Evolutionary conservation across 345 rosid genomes (phyloP).

Genomic region (Lepidium sativum): DNA sequence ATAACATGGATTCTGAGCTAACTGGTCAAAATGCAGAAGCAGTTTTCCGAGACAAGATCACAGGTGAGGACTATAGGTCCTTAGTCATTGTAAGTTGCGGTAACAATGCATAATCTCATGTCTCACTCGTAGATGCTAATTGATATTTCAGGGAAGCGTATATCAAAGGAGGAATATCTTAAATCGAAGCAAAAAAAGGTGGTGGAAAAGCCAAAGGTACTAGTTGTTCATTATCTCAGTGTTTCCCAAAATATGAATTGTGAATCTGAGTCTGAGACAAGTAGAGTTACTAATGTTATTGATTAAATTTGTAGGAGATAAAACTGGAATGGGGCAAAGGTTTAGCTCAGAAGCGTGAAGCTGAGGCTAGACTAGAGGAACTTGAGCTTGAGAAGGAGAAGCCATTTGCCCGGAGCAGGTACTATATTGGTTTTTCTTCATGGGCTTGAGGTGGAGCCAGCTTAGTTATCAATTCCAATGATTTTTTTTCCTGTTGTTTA

Average conservation of each 20-base stretch:
- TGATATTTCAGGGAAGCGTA: conserved; percentile 46
- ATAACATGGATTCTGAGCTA: conserved; percentile 60
- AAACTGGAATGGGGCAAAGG: conserved; percentile 98
- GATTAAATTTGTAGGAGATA: conserved; percentile 44
- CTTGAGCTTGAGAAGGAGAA: conserved; percentile 77
- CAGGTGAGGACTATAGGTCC: conserved; percentile 37
- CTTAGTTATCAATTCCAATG: conserved; percentile 1
- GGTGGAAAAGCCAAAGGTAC: conserved; percentile 76
- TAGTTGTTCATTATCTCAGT: conserved; percentile 4
- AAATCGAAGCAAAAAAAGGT: conserved; percentile 46
- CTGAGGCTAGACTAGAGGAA: conserved; percentile 62
- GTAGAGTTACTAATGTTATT: not conserved
- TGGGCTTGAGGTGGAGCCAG: not conserved
- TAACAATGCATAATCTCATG: not conserved
- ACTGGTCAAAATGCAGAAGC: conserved; percentile 79
- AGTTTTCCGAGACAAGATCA: conserved; percentile 74
- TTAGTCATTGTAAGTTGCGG: conserved; percentile 2
- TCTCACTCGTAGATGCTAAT: conserved; percentile 14
- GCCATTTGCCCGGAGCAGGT: conserved; percentile 93
- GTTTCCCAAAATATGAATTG: not conserved
- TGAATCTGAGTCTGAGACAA: not conserved
- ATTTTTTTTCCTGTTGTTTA: conserved; percentile 11
- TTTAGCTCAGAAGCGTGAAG: conserved; percentile 86
- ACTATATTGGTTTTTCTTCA: conserved; percentile 3
- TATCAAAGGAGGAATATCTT: conserved; percentile 63